Conservation (phyloP, 495 filamentous ascomycete genomes). For the Neurospora sp. region DNA sequence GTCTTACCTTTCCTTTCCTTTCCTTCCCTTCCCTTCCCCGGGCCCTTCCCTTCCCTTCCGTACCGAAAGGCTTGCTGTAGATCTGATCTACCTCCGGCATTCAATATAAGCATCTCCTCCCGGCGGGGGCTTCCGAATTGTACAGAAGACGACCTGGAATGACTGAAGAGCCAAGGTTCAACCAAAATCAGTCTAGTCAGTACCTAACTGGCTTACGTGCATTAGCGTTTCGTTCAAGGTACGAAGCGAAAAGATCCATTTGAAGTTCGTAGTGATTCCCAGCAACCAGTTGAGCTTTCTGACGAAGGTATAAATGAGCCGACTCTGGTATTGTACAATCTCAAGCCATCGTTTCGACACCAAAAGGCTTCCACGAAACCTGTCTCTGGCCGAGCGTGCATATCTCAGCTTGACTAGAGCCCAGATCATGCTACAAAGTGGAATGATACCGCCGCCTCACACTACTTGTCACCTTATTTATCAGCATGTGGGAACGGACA, state of each 20-base stretch:
- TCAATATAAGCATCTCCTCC: not conserved
- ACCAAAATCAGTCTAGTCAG: not conserved
- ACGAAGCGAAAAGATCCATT: not conserved
- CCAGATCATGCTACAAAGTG: not conserved
- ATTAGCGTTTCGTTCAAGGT: not conserved
- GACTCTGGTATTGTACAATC: not conserved
- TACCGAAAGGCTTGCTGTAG: not conserved
- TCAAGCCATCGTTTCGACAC: not conserved
- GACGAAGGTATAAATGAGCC: not conserved
- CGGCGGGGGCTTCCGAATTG: not conserved
- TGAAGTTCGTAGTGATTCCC: not conserved
- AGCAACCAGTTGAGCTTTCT: not conserved
- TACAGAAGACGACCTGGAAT: not conserved
- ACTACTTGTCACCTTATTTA: not conserved
- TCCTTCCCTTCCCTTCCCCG: not conserved
- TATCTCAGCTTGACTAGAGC: not conserved
- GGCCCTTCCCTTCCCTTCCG: not conserved
- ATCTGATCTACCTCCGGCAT: not conserved
- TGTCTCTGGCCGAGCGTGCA: not conserved
- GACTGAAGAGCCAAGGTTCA: too few relatives aligned
- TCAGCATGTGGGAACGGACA: not conserved
- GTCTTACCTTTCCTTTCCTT: not conserved
- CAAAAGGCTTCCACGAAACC: not conserved
- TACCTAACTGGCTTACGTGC: not conserved
- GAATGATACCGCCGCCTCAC: not conserved